Evolutionary conservation across 768 basidiomycete genomes (phyloP).

Genomic region (Holtermanniella nyarrowii): DNA sequence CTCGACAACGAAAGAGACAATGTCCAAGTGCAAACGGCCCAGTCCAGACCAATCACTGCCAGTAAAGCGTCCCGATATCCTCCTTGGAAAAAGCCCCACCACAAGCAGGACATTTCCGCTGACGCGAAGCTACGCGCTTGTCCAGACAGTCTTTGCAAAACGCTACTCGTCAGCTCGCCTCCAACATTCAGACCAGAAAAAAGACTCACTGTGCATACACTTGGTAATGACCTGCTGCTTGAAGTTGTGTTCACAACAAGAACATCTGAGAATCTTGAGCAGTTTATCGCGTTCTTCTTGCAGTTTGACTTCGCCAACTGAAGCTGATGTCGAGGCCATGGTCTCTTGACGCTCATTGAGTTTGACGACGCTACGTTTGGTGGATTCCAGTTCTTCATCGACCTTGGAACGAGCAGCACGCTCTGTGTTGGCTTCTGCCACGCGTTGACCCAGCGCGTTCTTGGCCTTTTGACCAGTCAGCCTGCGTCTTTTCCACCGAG

Average conservation of each 20-base stretch:
- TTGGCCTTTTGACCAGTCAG: slow-evolving; percentile 20
- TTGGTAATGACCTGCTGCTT: slow-evolving; percentile 72
- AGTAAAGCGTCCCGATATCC: slow-evolving; percentile 63
- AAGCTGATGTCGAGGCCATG: slow-evolving; percentile 11
- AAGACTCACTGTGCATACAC: slow-evolving; percentile 80
- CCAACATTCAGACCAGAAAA: background rate
- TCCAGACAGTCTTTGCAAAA: slow-evolving; percentile 65
- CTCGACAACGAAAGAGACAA: too few species aligned
- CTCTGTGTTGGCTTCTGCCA: slow-evolving; percentile 30
- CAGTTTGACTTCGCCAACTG: slow-evolving; percentile 19
- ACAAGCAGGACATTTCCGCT: slow-evolving; percentile 89
- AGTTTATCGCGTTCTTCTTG: slow-evolving; percentile 32
- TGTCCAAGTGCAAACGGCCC: too few species aligned
- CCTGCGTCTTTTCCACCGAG: background rate
- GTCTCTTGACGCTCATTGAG: slow-evolving; percentile 34
- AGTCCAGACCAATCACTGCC: slow-evolving; percentile 48
- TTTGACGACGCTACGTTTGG: slow-evolving; percentile 29
- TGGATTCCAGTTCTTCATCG: slow-evolving; percentile 37
- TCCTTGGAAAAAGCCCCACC: slow-evolving; percentile 67
- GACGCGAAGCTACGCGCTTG: slow-evolving; percentile 72
- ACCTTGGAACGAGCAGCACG: slow-evolving; percentile 18
- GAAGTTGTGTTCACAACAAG: slow-evolving; percentile 69
- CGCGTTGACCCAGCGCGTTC: slow-evolving; percentile 25
- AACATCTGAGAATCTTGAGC: slow-evolving; percentile 70
- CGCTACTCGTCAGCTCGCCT: slow-evolving; percentile 46